Evolutionary conservation across 768 basidiomycete genomes (phyloP), one percentile per base, ranked within the genome.

Genomic region (Phanerochaete sordida): DNA sequence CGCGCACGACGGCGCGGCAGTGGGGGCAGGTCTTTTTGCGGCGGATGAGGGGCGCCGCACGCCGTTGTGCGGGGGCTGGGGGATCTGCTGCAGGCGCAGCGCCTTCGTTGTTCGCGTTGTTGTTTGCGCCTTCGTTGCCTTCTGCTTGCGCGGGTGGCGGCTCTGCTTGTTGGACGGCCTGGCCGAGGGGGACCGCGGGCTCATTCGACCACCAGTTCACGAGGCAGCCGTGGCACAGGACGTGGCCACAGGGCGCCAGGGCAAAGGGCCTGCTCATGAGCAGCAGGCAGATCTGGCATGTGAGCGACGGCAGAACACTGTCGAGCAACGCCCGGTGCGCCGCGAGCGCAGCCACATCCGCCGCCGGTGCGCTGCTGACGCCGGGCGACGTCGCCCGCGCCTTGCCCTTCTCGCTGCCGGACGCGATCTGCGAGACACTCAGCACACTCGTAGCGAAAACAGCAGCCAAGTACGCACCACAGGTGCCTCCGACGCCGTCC

Each of bases 231-330:
- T 91, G 81, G 65, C 90, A 92, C 2, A 83, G 83, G 50, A 88
- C 75, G 62, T 91, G 89, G 4, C 90, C 90, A 59, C 90, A 92
- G 0, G 90, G 89, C 0, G 87, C 79, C 21, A 91, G 82, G 0
- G 88, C 84, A 63, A 83, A 92, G 0, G 91, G 90, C 63, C 81
- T 83, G 69, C 87, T 77, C 70, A 93, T 77, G 24, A 89, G 74
- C 65, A 91, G 89, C 27, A 91, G 76, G 67, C 91, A 93, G 62
- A 93, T 86, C 70, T 91, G 88, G 61, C 91, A 93, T 13, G 84
- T 88, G 26, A 90, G 70, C 0, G 86, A 79, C 62, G 87, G 84
- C 9, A 85, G 83, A 45, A 90, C 65, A 58, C 83, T 76, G 3
- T 70, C 69, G n/a, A 89, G 64, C 24, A 84, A 73, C 9, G 74